phyloP scores from a whole-genome alignment of 345 rosid species.

The Heritiera fomes region DNA sequence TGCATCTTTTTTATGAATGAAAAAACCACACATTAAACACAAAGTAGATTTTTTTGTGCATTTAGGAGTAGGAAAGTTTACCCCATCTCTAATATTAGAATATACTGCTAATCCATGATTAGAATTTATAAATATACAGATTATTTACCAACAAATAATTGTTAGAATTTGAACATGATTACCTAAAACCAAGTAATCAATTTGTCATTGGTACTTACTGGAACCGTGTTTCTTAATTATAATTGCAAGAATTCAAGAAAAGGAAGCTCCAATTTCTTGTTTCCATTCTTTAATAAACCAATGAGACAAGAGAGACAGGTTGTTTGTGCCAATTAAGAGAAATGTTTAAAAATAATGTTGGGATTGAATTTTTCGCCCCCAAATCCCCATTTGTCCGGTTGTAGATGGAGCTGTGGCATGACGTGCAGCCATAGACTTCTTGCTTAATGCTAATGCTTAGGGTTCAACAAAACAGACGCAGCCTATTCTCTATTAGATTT shows the following conservation, averaged over 20 bases:
- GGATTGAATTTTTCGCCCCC: neutral
- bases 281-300: neutral
- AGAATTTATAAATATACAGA: too few species aligned
- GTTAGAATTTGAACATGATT: too few species aligned
- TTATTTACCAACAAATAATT: too few species aligned
- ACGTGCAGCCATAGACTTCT: neutral
- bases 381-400: constrained; percentile 8
- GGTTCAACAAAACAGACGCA: constrained; percentile 1
- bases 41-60: too few species aligned
- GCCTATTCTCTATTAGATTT: neutral
- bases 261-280: neutral
- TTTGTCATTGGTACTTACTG: neutral
- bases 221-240: too few species aligned
- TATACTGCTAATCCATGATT: too few species aligned
- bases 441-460: constrained; percentile 5
- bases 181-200: too few species aligned
- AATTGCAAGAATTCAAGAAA: neutral
- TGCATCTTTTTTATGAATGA: too few species aligned
- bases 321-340: neutral
- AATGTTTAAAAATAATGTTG: neutral
- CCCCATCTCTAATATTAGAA: too few species aligned
- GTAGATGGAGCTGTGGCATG: neutral
- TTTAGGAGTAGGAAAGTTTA: too few species aligned
- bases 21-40: too few species aligned
- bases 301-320: neutral